Percentiles rank a stretch among this genome's conserved stretches.
Conservation (phyloP, 202 grass and related monocot species). For the Carex sylvatica region DNA sequence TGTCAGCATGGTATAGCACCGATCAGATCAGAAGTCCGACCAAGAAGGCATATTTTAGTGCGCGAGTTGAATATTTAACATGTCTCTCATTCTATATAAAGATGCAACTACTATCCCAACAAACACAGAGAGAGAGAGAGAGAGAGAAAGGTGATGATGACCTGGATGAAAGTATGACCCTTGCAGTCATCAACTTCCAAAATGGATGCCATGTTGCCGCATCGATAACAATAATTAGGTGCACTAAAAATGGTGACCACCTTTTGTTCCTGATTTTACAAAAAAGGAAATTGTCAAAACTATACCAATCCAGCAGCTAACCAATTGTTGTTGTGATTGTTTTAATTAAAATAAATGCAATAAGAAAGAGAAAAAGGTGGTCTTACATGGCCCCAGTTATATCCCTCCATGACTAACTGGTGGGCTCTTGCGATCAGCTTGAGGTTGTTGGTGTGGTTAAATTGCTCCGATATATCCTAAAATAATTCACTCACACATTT, state of each 20-base stretch:
- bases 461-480: constrained; percentile 98
- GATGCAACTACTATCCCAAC: not conserved
- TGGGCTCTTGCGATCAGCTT: constrained; percentile 97
- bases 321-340: constrained; percentile 10
- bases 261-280: constrained; percentile 83
- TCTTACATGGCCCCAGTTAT: constrained; percentile 96
- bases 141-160: constrained; percentile 11
- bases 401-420: constrained; percentile 97
- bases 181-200: constrained; percentile 98
- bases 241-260: constrained; percentile 99
- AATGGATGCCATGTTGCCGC: constrained; percentile 97
- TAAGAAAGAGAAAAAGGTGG: not conserved
- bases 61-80: not conserved
- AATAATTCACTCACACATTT: constrained; percentile 2
- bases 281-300: constrained; percentile 21
- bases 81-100: not conserved
- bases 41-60: not conserved
- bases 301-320: constrained; percentile 5
- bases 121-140: not conserved
- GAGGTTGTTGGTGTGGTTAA: constrained; percentile 95
- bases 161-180: constrained; percentile 96
- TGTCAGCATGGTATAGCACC: not conserved
- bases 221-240: constrained; percentile 98
- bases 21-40: not conserved
- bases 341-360: not conserved